Conservation (phyloP, 345 rosid species). For the Citrus sinensis region DVS_A1.0 CM039166.1:15546501-15547000, state of each 20-base stretch:
- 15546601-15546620: background rate
- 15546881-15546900: constrained; percentile 37
- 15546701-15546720: too few species aligned
- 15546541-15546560: background rate
- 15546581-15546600: background rate
- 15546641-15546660: background rate
- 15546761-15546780: constrained; percentile 9
- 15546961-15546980: constrained; percentile 14
- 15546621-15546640: background rate
- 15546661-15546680: background rate
- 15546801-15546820: constrained; percentile 32
- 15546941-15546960: background rate
- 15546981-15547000: background rate
- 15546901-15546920: constrained; percentile 29
- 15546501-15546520: background rate
- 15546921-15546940: constrained; percentile 32
- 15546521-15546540: background rate
- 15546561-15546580: background rate
- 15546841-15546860: constrained; percentile 29
- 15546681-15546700: too few species aligned
- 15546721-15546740: too few species aligned
- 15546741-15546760: too few species aligned
- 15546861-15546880: constrained; percentile 23
- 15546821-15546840: constrained; percentile 29
- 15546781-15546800: constrained; percentile 39